A percentile compares a stretch with the other conserved stretches of the same genome.
Conservation (phyloP, 441 rosid species). For the Mallotus repandus region DNA sequence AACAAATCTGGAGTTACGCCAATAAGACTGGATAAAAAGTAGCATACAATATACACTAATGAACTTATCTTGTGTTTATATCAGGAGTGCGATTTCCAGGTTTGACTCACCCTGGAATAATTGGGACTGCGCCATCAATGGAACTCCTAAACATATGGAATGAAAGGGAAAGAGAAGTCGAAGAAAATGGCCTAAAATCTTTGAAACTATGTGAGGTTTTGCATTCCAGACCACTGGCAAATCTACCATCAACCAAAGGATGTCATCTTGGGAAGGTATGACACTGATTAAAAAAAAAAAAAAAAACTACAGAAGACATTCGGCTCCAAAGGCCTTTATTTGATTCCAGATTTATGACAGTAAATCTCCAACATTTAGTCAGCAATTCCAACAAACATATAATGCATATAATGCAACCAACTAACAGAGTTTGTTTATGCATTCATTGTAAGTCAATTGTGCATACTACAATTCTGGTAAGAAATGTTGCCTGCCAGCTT, state of each 20-base stretch:
- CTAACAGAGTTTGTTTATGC: background rate
- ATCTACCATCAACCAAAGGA: slow-evolving; percentile 71
- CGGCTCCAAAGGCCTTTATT: too few relatives aligned
- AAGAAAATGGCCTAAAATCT: slow-evolving; percentile 55
- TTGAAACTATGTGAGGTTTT: slow-evolving; percentile 69
- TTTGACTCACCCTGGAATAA: slow-evolving; percentile 79
- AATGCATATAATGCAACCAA: background rate
- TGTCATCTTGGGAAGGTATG: slow-evolving; percentile 75
- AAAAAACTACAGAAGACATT: too few relatives aligned
- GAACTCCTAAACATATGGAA: slow-evolving; percentile 81
- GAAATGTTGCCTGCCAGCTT: background rate
- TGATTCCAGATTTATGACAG: too few relatives aligned
- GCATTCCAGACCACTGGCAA: slow-evolving; percentile 80
- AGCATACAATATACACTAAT: background rate
- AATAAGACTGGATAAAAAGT: background rate
- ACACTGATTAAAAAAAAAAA: background rate
- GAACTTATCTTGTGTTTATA: slow-evolving; percentile 2
- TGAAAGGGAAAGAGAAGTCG: slow-evolving; percentile 67
- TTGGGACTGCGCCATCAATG: slow-evolving; percentile 88
- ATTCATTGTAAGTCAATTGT: background rate
- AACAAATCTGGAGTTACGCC: background rate
- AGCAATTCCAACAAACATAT: background rate
- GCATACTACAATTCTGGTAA: background rate
- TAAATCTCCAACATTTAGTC: too few relatives aligned
- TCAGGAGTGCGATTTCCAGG: slow-evolving; percentile 91